A percentile compares a stretch with the other conserved stretches of the same genome.
Evolutionary conservation across 768 basidiomycete species (phyloP).

Genomic region (Chalciporus sphaerocephalus): DNA sequence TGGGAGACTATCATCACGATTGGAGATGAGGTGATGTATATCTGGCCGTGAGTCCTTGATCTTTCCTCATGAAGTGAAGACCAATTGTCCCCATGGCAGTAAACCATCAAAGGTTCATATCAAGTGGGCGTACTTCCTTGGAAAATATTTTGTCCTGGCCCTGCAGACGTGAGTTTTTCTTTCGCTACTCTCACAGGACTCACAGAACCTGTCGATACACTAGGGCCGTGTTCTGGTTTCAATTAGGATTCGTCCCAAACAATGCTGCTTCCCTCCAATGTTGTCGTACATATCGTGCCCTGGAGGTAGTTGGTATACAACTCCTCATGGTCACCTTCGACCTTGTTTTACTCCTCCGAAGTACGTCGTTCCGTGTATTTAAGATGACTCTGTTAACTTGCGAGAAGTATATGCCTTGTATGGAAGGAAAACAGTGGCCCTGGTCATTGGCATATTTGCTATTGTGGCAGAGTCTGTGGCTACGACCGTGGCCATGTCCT

Average conservation of each 20-base stretch:
- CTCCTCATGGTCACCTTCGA: slow-evolving; percentile 19
- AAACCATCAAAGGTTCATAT: slow-evolving; percentile 11
- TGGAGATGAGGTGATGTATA: slow-evolving; percentile 17
- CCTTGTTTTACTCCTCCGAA: slow-evolving; percentile 19
- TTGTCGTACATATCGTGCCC: slow-evolving; percentile 10
- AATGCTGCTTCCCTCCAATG: neutral
- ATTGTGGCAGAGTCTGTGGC: slow-evolving; percentile 11
- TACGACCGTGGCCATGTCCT: neutral
- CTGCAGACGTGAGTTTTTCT: slow-evolving; percentile 17
- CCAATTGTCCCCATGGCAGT: slow-evolving; percentile 2
- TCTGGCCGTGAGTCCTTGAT: slow-evolving; percentile 22
- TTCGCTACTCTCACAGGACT: neutral
- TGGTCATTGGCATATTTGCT: neutral
- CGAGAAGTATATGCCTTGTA: slow-evolving; percentile 23
- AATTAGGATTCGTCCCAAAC: neutral
- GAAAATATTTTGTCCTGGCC: slow-evolving; percentile 15
- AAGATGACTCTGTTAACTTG: neutral
- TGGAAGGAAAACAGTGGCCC: neutral
- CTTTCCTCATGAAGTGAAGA: neutral
- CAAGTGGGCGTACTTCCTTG: slow-evolving; percentile 27
- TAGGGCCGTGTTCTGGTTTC: slow-evolving; percentile 8
- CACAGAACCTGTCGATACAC: neutral
- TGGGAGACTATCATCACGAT: slow-evolving; percentile 20
- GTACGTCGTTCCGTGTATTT: slow-evolving; percentile 9
- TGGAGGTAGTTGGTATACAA: slow-evolving; percentile 8